Percentiles rank a stretch among this genome's conserved stretches.
Conservation (phyloP, 805 yeast species). For the Hyphopichia homilentoma region DNA sequence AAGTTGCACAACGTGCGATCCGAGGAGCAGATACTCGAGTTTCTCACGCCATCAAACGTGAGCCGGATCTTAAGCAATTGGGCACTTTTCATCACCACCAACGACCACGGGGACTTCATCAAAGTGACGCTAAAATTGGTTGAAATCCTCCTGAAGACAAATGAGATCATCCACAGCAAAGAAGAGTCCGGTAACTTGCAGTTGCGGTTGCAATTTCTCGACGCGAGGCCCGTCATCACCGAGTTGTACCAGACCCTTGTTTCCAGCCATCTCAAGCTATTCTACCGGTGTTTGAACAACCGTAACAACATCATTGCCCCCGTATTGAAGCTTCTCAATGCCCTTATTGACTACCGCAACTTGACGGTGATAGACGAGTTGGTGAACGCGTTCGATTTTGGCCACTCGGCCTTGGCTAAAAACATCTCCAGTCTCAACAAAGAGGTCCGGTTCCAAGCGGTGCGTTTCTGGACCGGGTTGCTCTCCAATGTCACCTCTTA, state of each 20-base stretch:
- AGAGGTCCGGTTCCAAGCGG: slow-evolving; percentile 53
- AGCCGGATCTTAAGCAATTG: slow-evolving; percentile 33
- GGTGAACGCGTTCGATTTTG: slow-evolving; percentile 63
- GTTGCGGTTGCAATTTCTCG: slow-evolving; percentile 11
- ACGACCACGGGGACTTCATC: slow-evolving; percentile 52
- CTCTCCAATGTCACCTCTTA: slow-evolving; percentile 47
- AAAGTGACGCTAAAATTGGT: slow-evolving; percentile 40
- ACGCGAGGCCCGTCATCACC: slow-evolving; percentile 9
- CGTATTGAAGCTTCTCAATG: slow-evolving; percentile 51
- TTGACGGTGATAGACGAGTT: slow-evolving; percentile 56
- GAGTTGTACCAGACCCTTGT: slow-evolving; percentile 7
- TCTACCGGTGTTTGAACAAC: slow-evolving; percentile 2
- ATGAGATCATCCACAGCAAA: slow-evolving; percentile 3
- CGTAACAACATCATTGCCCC: slow-evolving; percentile 56
- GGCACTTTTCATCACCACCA: slow-evolving; percentile 40
- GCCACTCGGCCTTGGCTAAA: slow-evolving; percentile 58
- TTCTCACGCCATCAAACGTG: slow-evolving; percentile 25
- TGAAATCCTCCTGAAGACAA: slow-evolving; percentile 18
- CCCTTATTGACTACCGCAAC: slow-evolving; percentile 46
- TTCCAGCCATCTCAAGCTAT: slow-evolving; percentile 2
- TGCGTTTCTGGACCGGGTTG: slow-evolving; percentile 58
- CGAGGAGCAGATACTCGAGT: background rate
- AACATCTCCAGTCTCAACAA: slow-evolving; percentile 52
- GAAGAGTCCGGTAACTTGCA: no score
- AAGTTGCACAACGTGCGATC: background rate